A percentile compares a stretch with the other conserved stretches of the same genome.
Conservation (phyloP, 495 filamentous ascomycete species). For the Penicillium antarcticum region DNA sequence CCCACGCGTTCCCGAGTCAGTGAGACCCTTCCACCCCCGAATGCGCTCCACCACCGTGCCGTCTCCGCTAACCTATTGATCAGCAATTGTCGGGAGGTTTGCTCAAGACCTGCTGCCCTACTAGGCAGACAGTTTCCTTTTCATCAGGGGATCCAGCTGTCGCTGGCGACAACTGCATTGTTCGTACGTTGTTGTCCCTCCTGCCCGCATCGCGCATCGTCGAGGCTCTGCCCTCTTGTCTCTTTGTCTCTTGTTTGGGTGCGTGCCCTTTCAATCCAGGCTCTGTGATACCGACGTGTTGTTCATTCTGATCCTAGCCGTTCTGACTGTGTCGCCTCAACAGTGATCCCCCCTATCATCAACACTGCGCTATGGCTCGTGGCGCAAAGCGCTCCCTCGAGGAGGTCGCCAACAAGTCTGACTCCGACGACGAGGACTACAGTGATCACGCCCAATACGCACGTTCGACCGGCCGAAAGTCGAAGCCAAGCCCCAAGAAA, state of each 20-base stretch:
- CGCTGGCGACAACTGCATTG: slow-evolving; percentile 7
- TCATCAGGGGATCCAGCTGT: slow-evolving; percentile 7
- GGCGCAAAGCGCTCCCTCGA: slow-evolving; percentile 66
- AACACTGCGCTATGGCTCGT: slow-evolving; percentile 42
- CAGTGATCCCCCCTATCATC: slow-evolving; percentile 11
- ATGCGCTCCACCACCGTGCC: slow-evolving; percentile 24
- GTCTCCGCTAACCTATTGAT: slow-evolving; percentile 14
- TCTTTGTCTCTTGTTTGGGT: neutral
- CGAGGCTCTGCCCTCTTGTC: neutral
- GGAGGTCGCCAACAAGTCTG: slow-evolving; percentile 76
- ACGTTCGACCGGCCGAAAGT: slow-evolving; percentile 33
- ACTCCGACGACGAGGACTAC: slow-evolving; percentile 81
- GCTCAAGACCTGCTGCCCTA: neutral
- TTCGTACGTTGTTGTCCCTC: slow-evolving; percentile 5
- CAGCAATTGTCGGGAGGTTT: slow-evolving; percentile 19
- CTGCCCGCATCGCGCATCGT: slow-evolving; percentile 4
- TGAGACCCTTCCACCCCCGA: slow-evolving; percentile 16
- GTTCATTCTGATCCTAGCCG: neutral
- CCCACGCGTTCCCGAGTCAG: slow-evolving; percentile 24
- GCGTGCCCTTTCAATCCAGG: neutral
- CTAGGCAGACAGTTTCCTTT: neutral
- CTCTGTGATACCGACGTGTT: neutral
- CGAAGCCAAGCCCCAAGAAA: slow-evolving; percentile 36
- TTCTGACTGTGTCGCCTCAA: slow-evolving; percentile 10
- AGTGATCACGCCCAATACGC: slow-evolving; percentile 37